Evolutionary conservation across 192 early-diverging fungal species (phyloP).

Genomic region (Gaertneriomyces semiglobifer): DNA sequence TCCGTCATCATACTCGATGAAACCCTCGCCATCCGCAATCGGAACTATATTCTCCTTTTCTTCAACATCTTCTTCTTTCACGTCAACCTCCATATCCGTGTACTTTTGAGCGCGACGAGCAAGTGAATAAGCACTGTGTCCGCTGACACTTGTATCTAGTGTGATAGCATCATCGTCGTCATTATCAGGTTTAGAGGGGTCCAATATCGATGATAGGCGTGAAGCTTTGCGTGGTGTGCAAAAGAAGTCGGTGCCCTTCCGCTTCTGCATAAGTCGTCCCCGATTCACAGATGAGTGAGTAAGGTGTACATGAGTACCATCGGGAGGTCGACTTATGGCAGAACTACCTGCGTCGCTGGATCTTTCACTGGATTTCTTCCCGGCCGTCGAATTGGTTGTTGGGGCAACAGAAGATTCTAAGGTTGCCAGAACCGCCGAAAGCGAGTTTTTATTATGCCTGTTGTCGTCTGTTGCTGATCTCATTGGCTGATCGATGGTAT

Average conservation of each 20-base stretch:
- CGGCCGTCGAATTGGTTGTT: no score
- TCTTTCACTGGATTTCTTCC: background rate
- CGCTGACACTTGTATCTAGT: constrained; percentile 20
- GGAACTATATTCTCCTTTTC: no score
- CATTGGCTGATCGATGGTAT: no score
- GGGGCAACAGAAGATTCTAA: no score
- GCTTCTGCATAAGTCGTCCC: background rate
- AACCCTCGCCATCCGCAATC: no score
- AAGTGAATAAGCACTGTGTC: constrained; percentile 21
- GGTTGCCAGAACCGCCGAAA: no score
- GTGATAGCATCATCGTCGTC: constrained; percentile 17
- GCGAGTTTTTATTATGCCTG: no score
- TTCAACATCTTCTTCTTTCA: no score
- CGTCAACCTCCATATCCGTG: no score
- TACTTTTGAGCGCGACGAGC: constrained; percentile 4
- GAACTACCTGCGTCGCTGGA: background rate
- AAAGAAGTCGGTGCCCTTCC: background rate
- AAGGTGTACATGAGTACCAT: background rate
- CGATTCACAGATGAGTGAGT: background rate
- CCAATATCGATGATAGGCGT: background rate
- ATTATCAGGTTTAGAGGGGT: background rate
- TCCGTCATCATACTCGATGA: no score
- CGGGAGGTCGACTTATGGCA: no score
- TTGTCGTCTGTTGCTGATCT: no score
- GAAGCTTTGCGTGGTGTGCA: background rate